These are phyloP conservation scores for Coniochaeta sp. DNA, from an alignment of 2,329 filamentous ascomycete genomes.

Conservation along the genomic window DNA sequence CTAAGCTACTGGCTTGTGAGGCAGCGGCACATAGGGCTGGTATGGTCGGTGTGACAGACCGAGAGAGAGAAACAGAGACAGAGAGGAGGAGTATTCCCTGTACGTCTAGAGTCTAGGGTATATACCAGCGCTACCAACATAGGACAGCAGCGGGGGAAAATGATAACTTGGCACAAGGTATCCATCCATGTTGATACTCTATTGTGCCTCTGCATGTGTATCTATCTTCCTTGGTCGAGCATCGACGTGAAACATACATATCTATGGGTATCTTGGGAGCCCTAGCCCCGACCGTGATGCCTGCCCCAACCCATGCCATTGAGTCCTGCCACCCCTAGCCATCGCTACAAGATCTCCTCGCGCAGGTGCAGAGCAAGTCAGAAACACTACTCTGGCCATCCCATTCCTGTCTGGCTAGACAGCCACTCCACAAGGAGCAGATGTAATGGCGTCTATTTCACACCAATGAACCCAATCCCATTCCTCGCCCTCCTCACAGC, in stretches of 20 bases:
- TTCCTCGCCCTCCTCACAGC: conserved; percentile 50
- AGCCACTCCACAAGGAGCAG: background rate
- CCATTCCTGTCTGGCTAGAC: background rate
- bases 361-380: background rate
- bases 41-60: background rate
- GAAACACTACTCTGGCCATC: background rate
- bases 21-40: background rate
- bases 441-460: conserved; percentile 38
- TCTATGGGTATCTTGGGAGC: background rate
- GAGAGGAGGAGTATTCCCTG: conserved; percentile 1
- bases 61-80: background rate
- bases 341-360: background rate
- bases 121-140: background rate
- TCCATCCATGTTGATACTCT: background rate
- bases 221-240: background rate
- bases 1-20: background rate
- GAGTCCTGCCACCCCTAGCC: background rate
- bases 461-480: conserved; percentile 56
- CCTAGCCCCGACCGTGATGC: background rate
- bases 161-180: background rate
- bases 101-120: background rate
- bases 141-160: background rate
- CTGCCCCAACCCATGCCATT: background rate
- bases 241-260: background rate
- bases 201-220: background rate